These are phyloP conservation scores for Phytophthora pluvialis DNA, from an alignment of 352 stramenopile species.

Conservation along the genomic window DNA sequence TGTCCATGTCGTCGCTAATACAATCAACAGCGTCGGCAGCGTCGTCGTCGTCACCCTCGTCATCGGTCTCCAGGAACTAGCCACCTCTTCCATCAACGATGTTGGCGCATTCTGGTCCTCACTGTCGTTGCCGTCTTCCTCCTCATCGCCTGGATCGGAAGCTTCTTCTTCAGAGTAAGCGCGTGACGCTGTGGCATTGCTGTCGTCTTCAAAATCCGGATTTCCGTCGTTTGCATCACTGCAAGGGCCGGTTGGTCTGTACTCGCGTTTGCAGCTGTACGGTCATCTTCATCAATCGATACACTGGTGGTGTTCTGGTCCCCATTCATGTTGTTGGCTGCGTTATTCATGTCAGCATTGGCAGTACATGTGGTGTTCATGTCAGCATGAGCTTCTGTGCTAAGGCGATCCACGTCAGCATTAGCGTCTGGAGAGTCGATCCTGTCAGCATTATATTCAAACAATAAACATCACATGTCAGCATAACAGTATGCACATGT, in stretches of 20 bases:
- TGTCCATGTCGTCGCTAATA: neutral
- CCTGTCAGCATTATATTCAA: neutral
- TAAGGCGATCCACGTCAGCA: neutral
- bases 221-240: too few species aligned
- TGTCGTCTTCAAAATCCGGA: too few species aligned
- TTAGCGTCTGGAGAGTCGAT: neutral
- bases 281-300: too few species aligned
- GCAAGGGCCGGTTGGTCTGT: too few species aligned
- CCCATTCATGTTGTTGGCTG: too few species aligned
- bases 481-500: neutral
- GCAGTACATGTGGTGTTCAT: neutral
- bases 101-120: neutral
- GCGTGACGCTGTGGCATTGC: too few species aligned
- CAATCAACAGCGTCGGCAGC: neutral
- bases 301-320: too few species aligned
- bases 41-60: constrained; percentile 6
- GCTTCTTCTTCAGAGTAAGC: too few species aligned
- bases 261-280: too few species aligned
- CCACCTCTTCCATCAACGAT: neutral
- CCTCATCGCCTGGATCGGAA: too few species aligned
- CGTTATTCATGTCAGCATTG: too few species aligned
- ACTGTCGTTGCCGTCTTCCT: too few species aligned
- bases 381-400: neutral
- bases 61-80: neutral
- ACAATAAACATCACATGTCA: neutral